Evolutionary conservation across 2,329 filamentous ascomycete genomes (phyloP).

Genomic region (Aspergillus pseudoglaucus): DNA sequence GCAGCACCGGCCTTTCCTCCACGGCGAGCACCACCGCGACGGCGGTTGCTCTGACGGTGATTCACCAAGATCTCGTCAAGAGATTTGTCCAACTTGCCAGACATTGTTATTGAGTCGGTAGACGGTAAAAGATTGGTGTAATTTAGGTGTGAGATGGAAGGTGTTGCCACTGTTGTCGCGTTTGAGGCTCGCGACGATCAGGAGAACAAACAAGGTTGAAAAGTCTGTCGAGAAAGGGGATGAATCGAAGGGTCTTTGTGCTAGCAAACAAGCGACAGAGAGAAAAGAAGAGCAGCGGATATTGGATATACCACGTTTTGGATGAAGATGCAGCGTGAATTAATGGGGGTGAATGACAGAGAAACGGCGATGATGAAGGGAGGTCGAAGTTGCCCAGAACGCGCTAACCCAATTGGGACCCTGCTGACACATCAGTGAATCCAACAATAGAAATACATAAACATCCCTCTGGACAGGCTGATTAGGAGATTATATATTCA

Average conservation of each 20-base stretch:
- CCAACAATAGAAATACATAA: too few species aligned
- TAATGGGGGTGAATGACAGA: too few species aligned
- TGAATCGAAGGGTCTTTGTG: not conserved
- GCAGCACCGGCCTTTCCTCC: conserved; percentile 60
- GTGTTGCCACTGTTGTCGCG: conserved; percentile 3
- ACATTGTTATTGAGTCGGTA: conserved; percentile 54
- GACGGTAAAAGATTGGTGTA: conserved; percentile 1
- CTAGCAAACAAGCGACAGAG: not conserved
- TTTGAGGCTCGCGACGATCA: conserved; percentile 3
- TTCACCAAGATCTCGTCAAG: conserved; percentile 94
- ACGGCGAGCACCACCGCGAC: conserved; percentile 42
- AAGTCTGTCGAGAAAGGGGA: conserved; percentile 3
- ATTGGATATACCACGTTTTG: too few species aligned
- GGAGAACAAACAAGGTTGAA: conserved; percentile 3
- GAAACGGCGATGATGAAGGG: too few species aligned
- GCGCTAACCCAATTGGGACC: too few species aligned
- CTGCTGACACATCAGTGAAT: too few species aligned
- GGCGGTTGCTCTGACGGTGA: conserved; percentile 51
- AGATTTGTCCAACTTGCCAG: conserved; percentile 92
- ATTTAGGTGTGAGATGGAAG: conserved; percentile 5
- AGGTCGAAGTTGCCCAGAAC: too few species aligned
- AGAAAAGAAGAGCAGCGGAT: too few species aligned
- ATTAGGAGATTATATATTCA: too few species aligned
- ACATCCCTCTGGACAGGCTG: too few species aligned
- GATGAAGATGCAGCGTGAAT: too few species aligned